phyloP scores from a whole-genome alignment of 164 flowering plant species.

The Akebia trifoliata region DNA sequence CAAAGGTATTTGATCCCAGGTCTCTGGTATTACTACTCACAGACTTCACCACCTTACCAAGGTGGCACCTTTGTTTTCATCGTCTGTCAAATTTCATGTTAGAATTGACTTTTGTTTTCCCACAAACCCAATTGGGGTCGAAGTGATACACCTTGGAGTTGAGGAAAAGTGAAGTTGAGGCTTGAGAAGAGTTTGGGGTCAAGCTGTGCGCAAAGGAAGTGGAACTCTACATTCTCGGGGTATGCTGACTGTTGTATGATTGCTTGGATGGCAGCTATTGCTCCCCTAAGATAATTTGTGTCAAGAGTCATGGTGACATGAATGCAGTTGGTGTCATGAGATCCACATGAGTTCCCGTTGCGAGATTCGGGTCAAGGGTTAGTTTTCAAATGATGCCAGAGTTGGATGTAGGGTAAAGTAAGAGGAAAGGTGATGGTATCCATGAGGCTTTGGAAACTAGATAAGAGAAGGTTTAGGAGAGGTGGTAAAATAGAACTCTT shows the following conservation, averaged over 20 bases:
- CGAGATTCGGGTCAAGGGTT: constrained; percentile 42
- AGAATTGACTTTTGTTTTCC: constrained; percentile 51
- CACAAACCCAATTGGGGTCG: constrained; percentile 37
- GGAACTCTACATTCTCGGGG: constrained; percentile 61
- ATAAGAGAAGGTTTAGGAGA: constrained; percentile 16
- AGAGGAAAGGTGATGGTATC: constrained; percentile 4
- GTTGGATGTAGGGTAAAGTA: constrained; percentile 17
- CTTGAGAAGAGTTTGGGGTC: constrained; percentile 28
- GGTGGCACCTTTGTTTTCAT: too few relatives aligned
- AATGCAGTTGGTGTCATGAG: constrained; percentile 16
- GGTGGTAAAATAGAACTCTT: constrained; percentile 4
- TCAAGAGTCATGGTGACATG: constrained; percentile 73
- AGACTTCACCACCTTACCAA: too few relatives aligned
- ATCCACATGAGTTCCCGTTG: constrained; percentile 42
- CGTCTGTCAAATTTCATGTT: too few relatives aligned
- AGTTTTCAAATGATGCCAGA: constrained; percentile 23
- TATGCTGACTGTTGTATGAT: constrained; percentile 66
- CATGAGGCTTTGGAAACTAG: constrained; percentile 18
- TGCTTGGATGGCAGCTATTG: constrained; percentile 66
- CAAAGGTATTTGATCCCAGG: too few relatives aligned
- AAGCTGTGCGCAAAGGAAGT: constrained; percentile 40
- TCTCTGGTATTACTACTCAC: too few relatives aligned
- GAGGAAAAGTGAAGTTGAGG: constrained; percentile 56
- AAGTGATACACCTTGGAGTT: constrained; percentile 49
- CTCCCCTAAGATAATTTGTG: constrained; percentile 60